Conservation (phyloP, 176 grass and related monocot genomes). For the Microstegium vimineum region DNA sequence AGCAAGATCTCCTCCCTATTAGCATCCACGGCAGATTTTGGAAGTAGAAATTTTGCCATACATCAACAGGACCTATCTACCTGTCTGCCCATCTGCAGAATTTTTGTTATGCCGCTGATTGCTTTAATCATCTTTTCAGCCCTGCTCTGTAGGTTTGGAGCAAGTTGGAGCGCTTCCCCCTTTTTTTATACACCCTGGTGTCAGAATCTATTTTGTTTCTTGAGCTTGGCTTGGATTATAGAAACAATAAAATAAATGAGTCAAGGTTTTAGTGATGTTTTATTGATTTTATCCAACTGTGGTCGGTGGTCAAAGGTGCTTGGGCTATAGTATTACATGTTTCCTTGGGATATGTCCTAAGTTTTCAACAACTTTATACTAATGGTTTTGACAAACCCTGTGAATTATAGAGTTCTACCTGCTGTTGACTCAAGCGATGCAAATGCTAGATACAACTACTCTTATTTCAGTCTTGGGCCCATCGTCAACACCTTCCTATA, state of each 20-base stretch:
- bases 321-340: not conserved
- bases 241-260: not conserved
- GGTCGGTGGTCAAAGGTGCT: not conserved
- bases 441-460: not conserved
- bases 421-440: not conserved
- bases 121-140: not conserved
- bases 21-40: not conserved
- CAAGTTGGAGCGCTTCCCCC: not conserved
- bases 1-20: not conserved
- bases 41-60: not conserved
- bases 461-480: not conserved
- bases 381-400: not conserved
- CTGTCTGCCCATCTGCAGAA: not conserved
- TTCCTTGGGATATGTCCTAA: not conserved
- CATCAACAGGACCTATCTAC: not conserved
- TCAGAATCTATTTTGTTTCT: not conserved
- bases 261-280: not conserved
- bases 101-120: not conserved
- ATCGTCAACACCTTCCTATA: not conserved
- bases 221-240: not conserved
- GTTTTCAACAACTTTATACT: not conserved
- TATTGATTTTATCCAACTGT: not conserved
- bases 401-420: not conserved
- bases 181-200: not conserved
- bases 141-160: too few relatives aligned